Conservation (phyloP, 805 yeast genomes). For the Vanderwaltozyma yarrowii region DNA sequence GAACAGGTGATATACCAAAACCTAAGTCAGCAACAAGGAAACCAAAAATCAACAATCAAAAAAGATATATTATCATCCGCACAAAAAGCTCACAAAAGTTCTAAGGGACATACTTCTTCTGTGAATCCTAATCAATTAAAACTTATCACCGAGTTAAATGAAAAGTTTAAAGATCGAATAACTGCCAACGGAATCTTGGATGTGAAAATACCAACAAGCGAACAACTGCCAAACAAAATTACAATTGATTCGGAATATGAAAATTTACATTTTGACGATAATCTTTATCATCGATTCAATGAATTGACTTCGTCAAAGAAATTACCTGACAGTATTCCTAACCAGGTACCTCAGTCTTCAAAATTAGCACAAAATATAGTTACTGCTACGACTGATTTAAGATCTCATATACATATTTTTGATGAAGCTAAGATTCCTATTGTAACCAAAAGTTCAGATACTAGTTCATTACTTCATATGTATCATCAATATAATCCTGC, state of each 20-base stretch:
- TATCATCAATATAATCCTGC: slow-evolving; percentile 2
- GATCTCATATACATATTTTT: neutral
- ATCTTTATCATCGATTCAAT: neutral
- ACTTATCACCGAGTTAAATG: neutral
- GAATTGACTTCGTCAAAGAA: neutral
- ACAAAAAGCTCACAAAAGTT: too few relatives aligned
- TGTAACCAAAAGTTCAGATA: neutral
- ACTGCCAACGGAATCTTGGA: slow-evolving; percentile 1
- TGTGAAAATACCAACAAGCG: slow-evolving; percentile 1
- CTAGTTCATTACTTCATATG: neutral
- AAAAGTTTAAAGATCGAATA: neutral
- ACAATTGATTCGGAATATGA: slow-evolving; percentile 9
- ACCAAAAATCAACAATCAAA: too few relatives aligned
- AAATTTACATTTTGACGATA: slow-evolving; percentile 6
- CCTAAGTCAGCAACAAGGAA: neutral
- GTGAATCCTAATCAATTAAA: neutral
- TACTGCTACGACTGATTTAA: too few relatives aligned
- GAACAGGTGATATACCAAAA: neutral
- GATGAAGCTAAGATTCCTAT: slow-evolving; percentile 1
- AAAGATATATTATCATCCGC: too few relatives aligned
- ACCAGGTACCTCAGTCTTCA: too few relatives aligned
- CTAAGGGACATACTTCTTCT: too few relatives aligned
- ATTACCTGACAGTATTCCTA: neutral
- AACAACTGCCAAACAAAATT: slow-evolving; percentile 3
- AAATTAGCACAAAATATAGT: too few relatives aligned